These are phyloP conservation scores for Ceratopteris richardii DNA, from an alignment of 75 land plant genomes.

Conservation along the genomic window DNA sequence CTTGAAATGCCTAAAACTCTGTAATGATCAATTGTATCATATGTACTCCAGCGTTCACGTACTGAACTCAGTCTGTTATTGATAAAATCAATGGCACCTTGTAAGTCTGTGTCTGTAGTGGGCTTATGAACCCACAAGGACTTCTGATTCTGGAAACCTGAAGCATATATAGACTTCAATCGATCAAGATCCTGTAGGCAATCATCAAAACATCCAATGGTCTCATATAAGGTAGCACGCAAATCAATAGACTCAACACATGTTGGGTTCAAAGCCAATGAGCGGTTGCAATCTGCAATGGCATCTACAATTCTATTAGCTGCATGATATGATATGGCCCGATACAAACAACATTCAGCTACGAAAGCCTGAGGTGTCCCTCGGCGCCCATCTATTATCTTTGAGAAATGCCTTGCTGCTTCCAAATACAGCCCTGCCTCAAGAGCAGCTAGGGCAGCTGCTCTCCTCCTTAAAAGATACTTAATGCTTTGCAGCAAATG, in stretches of 20 bases:
- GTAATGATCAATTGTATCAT: constrained; percentile 44
- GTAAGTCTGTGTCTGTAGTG: constrained; percentile 36
- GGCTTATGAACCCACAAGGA: constrained; percentile 38
- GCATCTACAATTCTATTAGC: constrained; percentile 53
- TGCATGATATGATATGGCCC: constrained; percentile 43
- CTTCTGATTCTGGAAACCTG: constrained; percentile 47
- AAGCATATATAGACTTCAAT: constrained; percentile 48
- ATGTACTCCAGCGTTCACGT: constrained; percentile 24
- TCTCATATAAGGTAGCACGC: constrained; percentile 44
- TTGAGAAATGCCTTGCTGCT: constrained; percentile 59
- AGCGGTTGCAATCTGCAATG: constrained; percentile 62
- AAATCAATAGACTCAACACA: constrained; percentile 46
- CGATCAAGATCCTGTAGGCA: constrained; percentile 60
- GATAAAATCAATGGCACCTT: constrained; percentile 30
- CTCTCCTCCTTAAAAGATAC: constrained; percentile 56
- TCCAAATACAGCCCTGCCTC: constrained; percentile 66
- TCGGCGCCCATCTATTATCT: constrained; percentile 60
- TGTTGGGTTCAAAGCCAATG: constrained; percentile 52
- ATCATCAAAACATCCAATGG: constrained; percentile 46
- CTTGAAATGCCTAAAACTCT: constrained; percentile 47
- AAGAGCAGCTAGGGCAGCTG: constrained; percentile 60
- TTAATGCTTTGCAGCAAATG: constrained; percentile 58
- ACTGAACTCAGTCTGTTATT: constrained; percentile 30
- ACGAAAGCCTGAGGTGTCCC: constrained; percentile 57
- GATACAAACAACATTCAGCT: constrained; percentile 49